Evolutionary conservation across 2,329 filamentous ascomycete species (phyloP), one percentile per base, ranked within the genome.

Genomic region (Colletotrichum sp.): DNA sequence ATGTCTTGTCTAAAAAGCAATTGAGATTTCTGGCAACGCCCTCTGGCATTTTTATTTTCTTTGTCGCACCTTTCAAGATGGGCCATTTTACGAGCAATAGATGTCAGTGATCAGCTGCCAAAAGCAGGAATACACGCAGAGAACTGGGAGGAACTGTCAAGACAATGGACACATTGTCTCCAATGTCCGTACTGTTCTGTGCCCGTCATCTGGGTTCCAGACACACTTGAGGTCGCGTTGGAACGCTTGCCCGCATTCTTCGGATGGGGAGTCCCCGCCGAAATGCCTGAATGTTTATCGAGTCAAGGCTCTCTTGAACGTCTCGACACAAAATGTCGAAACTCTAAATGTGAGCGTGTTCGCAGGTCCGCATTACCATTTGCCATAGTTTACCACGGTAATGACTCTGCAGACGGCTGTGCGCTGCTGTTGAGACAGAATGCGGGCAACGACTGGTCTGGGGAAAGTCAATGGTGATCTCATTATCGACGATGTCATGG

Each of bases 211-310:
- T 57, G 61, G 13, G 29, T 66, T 27, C 34, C 27, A 58, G 27
- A n/a, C 65, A 69, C 57, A 21, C 38, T 57, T 58, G 43, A 29
- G n/a, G 21, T 47, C 38, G 64, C 62, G 62, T 47, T 73, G 71
- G 67, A 66, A 73, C 61, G 62, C 68, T 33, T 24, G 21, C 55
- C 57, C 16, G 31, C 51, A 47, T 66, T 57, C 55, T 70, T 66
- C 55, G 43, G 68, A 73, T 38, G 68, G 68, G 24, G 16, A 71
- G 33, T 57, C 68, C 36, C 71, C 67, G 71, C 62, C 67, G 61
- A 66, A 73, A 66, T 38, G 47, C 43, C 8, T 62, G 36, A 21
- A 31, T 71, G 55, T 70, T 36, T 57, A 62, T 73, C 43, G 61
- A 73, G 33, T 51, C 61, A 73, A 61, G 68, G 57, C 67, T 62